Conservation (phyloP, 2,329 filamentous ascomycete genomes). For the Penicillium brevicompactum region DNA sequence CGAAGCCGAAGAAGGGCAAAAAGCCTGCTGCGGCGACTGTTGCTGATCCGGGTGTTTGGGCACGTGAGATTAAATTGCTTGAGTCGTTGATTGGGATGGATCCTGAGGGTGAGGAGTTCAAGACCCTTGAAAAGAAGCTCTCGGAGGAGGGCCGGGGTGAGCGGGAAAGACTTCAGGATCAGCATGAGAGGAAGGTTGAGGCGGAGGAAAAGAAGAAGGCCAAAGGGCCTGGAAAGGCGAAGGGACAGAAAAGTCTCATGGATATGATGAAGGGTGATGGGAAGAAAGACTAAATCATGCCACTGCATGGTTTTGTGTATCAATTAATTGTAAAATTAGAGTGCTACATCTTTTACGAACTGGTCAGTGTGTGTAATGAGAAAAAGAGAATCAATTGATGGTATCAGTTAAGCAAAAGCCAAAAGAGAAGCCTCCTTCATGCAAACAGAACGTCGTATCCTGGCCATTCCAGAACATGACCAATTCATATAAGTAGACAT, state of each 20-base stretch:
- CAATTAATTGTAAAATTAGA: background rate
- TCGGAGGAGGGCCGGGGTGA: slow-evolving; percentile 70
- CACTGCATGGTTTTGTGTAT: background rate
- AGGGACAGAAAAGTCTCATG: slow-evolving; percentile 37
- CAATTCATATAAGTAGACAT: slow-evolving; percentile 16
- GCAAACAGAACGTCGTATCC: slow-evolving; percentile 14
- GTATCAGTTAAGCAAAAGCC: slow-evolving; percentile 24
- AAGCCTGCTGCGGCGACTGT: slow-evolving; percentile 44
- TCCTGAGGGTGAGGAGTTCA: slow-evolving; percentile 71
- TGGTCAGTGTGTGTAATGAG: background rate
- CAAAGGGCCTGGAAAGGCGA: slow-evolving; percentile 43
- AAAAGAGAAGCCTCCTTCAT: slow-evolving; percentile 20
- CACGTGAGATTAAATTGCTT: slow-evolving; percentile 89
- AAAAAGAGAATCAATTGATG: slow-evolving; percentile 21
- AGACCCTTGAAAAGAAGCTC: slow-evolving; percentile 64
- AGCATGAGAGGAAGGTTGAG: slow-evolving; percentile 73
- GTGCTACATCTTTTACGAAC: background rate
- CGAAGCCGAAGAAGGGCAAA: slow-evolving; percentile 22
- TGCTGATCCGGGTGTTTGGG: slow-evolving; percentile 85
- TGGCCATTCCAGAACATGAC: slow-evolving; percentile 8
- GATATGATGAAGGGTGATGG: slow-evolving; percentile 35
- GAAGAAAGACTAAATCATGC: slow-evolving; percentile 12
- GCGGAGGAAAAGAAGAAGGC: slow-evolving; percentile 56
- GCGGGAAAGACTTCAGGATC: slow-evolving; percentile 72
- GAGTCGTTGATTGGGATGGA: slow-evolving; percentile 88